phyloP scores from a whole-genome alignment of 176 grass and related monocot genomes.

The Urochloa ruziziensis region DNA sequence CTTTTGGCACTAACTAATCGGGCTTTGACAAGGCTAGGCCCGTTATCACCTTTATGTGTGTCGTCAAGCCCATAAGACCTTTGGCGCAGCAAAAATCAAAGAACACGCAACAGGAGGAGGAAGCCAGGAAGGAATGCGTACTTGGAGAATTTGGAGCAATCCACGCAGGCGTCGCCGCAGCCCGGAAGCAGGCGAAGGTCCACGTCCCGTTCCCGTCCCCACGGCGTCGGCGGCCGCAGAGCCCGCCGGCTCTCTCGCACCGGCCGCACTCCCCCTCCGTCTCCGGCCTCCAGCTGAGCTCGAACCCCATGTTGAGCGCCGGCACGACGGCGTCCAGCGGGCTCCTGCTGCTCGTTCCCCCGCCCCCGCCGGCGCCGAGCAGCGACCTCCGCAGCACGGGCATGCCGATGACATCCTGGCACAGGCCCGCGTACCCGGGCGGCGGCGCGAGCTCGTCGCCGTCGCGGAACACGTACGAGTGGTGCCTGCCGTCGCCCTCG shows the following conservation, averaged over 20 bases:
- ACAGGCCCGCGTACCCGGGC: slow-evolving; percentile 4
- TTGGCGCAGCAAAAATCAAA: no score
- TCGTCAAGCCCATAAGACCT: no score
- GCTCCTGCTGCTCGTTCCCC: background rate
- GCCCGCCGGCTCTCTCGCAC: slow-evolving; percentile 37
- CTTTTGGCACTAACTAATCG: background rate
- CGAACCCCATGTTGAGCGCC: slow-evolving; percentile 58
- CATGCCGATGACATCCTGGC: slow-evolving; percentile 32
- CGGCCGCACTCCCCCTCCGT: slow-evolving; percentile 23
- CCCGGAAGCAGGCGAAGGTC: slow-evolving; percentile 36
- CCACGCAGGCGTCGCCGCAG: background rate
- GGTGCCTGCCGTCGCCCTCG: slow-evolving; percentile 49
- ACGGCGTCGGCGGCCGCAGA: slow-evolving; percentile 33
- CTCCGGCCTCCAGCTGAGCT: slow-evolving; percentile 30
- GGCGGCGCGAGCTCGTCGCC: slow-evolving; percentile 34
- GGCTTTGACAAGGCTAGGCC: background rate
- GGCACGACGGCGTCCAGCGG: slow-evolving; percentile 37
- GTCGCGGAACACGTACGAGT: slow-evolving; percentile 58
- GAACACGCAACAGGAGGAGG: no score
- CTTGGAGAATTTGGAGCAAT: background rate
- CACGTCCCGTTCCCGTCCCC: background rate
- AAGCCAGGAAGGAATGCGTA: background rate
- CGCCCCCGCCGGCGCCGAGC: background rate
- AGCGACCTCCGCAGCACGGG: slow-evolving; percentile 49
- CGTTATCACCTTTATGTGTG: background rate